Percentiles rank a stretch among this genome's conserved stretches.
Evolutionary conservation across 305 asterid species (phyloP).

Genomic region (Lippia alba): DNA sequence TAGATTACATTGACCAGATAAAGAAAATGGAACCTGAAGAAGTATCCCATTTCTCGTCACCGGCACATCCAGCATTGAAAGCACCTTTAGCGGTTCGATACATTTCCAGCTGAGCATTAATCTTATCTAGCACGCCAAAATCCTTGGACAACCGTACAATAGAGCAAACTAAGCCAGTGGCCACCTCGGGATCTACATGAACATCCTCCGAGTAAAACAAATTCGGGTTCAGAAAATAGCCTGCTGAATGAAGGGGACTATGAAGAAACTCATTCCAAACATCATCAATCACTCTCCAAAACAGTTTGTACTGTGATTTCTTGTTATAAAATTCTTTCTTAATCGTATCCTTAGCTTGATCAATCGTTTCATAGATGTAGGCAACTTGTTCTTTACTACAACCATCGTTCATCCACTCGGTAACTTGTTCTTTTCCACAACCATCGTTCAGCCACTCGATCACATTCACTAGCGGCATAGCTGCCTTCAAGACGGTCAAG

Average conservation of each 20-base stretch:
- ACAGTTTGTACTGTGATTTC: slow-evolving; percentile 39
- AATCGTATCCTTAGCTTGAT: slow-evolving; percentile 69
- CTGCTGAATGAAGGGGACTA: slow-evolving; percentile 72
- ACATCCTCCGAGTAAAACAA: slow-evolving; percentile 47
- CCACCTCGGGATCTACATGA: slow-evolving; percentile 55
- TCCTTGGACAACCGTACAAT: slow-evolving; percentile 40
- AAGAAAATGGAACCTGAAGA: slow-evolving; percentile 55
- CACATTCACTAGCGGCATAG: slow-evolving; percentile 60
- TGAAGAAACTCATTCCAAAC: slow-evolving; percentile 65
- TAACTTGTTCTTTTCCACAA: slow-evolving; percentile 11
- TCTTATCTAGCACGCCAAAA: slow-evolving; percentile 31
- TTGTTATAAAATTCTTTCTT: slow-evolving; percentile 40
- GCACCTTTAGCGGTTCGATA: slow-evolving; percentile 41
- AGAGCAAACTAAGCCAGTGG: slow-evolving; percentile 47
- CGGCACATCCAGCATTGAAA: slow-evolving; percentile 42
- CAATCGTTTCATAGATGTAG: slow-evolving; percentile 61
- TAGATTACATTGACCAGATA: no score
- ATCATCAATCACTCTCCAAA: slow-evolving; percentile 62
- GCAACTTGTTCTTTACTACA: slow-evolving; percentile 41
- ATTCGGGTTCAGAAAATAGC: slow-evolving; percentile 62
- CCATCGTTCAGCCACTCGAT: slow-evolving; percentile 46
- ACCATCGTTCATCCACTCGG: slow-evolving; percentile 45
- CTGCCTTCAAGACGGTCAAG: slow-evolving; percentile 40
- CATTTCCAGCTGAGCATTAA: slow-evolving; percentile 48
- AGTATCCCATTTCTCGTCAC: slow-evolving; percentile 27